Conservation (phyloP, 148 eudicot species). For the Camellia granthamiana region DNA sequence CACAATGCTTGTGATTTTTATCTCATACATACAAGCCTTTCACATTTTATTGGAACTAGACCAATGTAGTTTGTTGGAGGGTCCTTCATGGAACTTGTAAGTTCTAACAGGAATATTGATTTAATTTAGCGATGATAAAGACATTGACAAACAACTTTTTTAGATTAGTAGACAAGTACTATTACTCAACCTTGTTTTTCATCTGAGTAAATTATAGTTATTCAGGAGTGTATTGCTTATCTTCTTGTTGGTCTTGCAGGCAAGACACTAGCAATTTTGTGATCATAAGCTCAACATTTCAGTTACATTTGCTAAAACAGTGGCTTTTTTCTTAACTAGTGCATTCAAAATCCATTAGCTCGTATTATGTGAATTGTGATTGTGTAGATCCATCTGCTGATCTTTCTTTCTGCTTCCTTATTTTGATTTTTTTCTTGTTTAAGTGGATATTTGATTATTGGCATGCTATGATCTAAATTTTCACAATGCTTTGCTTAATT, state of each 20-base stretch:
- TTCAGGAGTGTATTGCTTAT: slow-evolving; percentile 1
- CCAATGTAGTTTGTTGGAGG: no score
- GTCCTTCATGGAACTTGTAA: neutral
- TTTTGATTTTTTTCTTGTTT: neutral
- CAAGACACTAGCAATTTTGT: neutral
- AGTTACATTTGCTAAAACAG: neutral
- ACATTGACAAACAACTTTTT: neutral
- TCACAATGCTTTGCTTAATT: neutral
- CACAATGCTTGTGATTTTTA: neutral
- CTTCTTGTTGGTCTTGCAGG: slow-evolving; percentile 6
- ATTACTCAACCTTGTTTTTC: neutral
- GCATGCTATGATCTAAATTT: neutral
- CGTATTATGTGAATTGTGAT: neutral
- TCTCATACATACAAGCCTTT: neutral
- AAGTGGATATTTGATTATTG: neutral
- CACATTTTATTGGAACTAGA: neutral
- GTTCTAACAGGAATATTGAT: neutral
- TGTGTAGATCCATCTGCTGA: neutral
- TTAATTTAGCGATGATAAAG: neutral
- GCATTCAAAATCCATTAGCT: neutral
- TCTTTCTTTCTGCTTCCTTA: neutral
- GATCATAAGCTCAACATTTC: neutral
- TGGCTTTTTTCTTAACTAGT: neutral
- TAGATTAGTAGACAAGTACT: neutral
- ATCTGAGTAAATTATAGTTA: neutral